Evolutionary conservation across 352 stramenopile genomes (phyloP), one percentile per base, ranked within the genome.

Genomic region (Globisporangium paroecandrum): DNA sequence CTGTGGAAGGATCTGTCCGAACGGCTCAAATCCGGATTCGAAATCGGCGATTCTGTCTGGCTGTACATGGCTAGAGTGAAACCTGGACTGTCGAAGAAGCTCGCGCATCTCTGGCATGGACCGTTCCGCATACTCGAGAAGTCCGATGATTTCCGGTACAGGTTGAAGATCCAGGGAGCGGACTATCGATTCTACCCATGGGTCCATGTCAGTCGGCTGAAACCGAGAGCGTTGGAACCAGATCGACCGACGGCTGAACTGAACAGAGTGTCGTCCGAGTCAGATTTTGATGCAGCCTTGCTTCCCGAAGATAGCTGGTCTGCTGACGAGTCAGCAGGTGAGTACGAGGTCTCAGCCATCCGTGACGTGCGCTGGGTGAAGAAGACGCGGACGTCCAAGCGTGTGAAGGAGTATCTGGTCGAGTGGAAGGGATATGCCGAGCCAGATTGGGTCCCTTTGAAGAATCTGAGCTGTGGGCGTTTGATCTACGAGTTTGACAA

Each of bases 221-320:
- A 75, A 32, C 49, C 61, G 0, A 15, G 49, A 10, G 3, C 60
- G 0, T 15, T 66, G 13, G 13, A 9, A 15, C 57, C 32, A 18
- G 57, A 60, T 0, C 61, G 65, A 22, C 68, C 69, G 0, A 12
- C 25, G 0, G 20, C 38, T 2, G 13, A 4, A 5, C 43, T 15
- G 1, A 32, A 68, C 4, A 8, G 9, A 10, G 12, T 34, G 15
- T 70, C 4, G 22, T 29, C 0, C 0, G 62, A 73, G 0, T 7
- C 25, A 0, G 69, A 73, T 10, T 73, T 73, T 18, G 72, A 78
- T n/a, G 61, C 56, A 5, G 71, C 68, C 2, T 38, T 77, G 2
- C 58, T 74, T 0, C 71, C 65, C 1, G 68, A 77, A 55, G 68
- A 77, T 9, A 74, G 71, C 15, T 73, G 63, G 71, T 55, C 49